Base-by-base conservation (phyloP, 2,329 filamentous ascomycete genomes). In the Ophiognomonia clavigignenti-juglandacearum region DNA sequence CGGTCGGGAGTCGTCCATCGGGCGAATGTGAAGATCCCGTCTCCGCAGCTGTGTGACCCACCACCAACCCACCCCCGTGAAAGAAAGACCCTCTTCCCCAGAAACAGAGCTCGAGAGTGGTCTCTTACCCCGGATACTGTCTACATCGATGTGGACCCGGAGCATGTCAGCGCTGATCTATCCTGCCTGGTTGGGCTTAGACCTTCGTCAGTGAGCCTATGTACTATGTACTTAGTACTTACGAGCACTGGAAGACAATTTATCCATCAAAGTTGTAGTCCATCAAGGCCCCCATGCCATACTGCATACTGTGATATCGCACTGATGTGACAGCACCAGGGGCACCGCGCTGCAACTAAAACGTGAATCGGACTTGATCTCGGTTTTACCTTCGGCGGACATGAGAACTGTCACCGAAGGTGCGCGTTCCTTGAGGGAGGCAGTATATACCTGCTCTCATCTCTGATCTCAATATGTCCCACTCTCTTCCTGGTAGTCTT, bases 371-470 rank as follows among this genome's bases (percentile, higher is more conserved):
- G n/a, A n/a, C n/a, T n/a, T n/a, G n/a, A n/a, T n/a, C n/a, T n/a
- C n/a, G n/a, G n/a, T n/a, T n/a, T n/a, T n/a, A n/a, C n/a, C n/a
- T n/a, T 44, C 41, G 34, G 34, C 43, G 43, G 43, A 38, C 23
- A 18, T 16, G 27, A 45, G 23, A 45, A 45, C 31, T 45, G 35
- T 45, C 23, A 18, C 43, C 43, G 43, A 45, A 9, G 16, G 13
- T 13, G n/a, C 14, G 35, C 2, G 24, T 11, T n/a, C 22, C 14
- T 13, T 29, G 43, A n/a, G n/a, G n/a, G n/a, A n/a, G 11, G 6
- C 4, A 9, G 20, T 45, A 20, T 16, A 45, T 38, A 45, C 18
- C n/a, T 20, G 20, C 29, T 43, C 18, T 31, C 29, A 19, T 23
- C 34, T 3, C 9, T 31, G 14, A 32, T 26, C 23, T 19, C 9